A percentile compares a stretch with the other conserved stretches of the same genome.
phyloP scores from a whole-genome alignment of 2,329 filamentous ascomycete genomes.

The Neonectria magnoliae region DNA sequence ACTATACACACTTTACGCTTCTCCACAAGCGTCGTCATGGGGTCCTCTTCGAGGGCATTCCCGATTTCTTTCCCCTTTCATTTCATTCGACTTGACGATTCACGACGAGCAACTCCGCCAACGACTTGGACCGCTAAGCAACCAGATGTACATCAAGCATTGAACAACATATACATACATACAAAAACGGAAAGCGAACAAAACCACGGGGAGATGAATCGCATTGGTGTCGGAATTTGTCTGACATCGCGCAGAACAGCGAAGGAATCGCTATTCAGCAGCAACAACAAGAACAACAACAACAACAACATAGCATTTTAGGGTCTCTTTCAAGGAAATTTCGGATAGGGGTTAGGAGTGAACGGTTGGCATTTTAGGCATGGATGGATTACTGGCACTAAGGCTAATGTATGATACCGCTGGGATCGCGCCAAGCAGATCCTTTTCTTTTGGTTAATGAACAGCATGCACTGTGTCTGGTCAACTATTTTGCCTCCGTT shows the following conservation, averaged over 20 bases:
- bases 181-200: constrained; percentile 21
- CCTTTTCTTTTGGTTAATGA: constrained; percentile 25
- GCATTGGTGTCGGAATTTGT: constrained; percentile 31
- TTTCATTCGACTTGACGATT: constrained; percentile 38
- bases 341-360: constrained; percentile 18
- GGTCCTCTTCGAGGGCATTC: constrained; percentile 36
- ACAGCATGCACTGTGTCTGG: constrained; percentile 6
- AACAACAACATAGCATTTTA: constrained; percentile 9
- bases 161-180: constrained; percentile 19
- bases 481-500: neutral
- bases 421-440: constrained; percentile 29
- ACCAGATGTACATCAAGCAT: constrained; percentile 33
- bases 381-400: constrained; percentile 35
- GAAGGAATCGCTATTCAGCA: constrained; percentile 16
- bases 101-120: constrained; percentile 31
- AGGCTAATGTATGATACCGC: constrained; percentile 42
- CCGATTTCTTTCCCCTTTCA: constrained; percentile 24
- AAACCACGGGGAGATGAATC: constrained; percentile 15
- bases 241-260: constrained; percentile 27
- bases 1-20: constrained; percentile 38
- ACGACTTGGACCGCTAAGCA: constrained; percentile 23
- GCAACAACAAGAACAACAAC: neutral
- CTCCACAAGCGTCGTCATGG: constrained; percentile 47
- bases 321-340: constrained; percentile 19
- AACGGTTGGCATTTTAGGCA: constrained; percentile 33